Conservation (phyloP, 345 rosid species). For the Acer negundo region DNA sequence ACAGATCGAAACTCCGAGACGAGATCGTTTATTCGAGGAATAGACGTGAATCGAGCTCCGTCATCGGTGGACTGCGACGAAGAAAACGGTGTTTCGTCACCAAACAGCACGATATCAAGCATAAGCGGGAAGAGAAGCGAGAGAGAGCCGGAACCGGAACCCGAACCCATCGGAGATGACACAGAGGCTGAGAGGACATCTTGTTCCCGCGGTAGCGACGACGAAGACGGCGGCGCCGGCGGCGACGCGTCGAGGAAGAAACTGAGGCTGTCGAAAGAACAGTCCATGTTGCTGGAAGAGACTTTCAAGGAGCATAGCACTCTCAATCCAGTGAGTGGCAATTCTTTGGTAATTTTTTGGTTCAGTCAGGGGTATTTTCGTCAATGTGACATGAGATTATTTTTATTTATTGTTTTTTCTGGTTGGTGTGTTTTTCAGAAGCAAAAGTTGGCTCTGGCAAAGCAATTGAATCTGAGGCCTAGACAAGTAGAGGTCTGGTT, state of each 20-base stretch:
- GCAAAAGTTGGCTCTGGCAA: conserved; percentile 73
- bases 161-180: conserved; percentile 52
- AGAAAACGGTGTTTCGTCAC: conserved; percentile 60
- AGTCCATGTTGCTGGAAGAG: conserved; percentile 79
- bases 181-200: conserved; percentile 69
- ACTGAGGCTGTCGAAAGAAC: conserved; percentile 79
- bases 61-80: conserved; percentile 55
- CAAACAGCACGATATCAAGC: conserved; percentile 85
- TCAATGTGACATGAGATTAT: neutral
- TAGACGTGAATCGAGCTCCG: conserved; percentile 64
- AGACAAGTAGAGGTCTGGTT: conserved; percentile 97
- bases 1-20: conserved; percentile 52
- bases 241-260: conserved; percentile 79
- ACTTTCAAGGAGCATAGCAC: conserved; percentile 85
- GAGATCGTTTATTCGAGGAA: conserved; percentile 52
- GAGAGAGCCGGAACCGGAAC: conserved; percentile 52
- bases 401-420: neutral
- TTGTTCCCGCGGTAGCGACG: conserved; percentile 70
- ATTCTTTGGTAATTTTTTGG: conserved; percentile 19
- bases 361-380: neutral
- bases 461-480: conserved; percentile 73
- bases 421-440: conserved; percentile 41
- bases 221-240: conserved; percentile 62
- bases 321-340: conserved; percentile 81
- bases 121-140: conserved; percentile 75